phyloP scores from a whole-genome alignment of 345 rosid species.

The Turritis glabra region DNA sequence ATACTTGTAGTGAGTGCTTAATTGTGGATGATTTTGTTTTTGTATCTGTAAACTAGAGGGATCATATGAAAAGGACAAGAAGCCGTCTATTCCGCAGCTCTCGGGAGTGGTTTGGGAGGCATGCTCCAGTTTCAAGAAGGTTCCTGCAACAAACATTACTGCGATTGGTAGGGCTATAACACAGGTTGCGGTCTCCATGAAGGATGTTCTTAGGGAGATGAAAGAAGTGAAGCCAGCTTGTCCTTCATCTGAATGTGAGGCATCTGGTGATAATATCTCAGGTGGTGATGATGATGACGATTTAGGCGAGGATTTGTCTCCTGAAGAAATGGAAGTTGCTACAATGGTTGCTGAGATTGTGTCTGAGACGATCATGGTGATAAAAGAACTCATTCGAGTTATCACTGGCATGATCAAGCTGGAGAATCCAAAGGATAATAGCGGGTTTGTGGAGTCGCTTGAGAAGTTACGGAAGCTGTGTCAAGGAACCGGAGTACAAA shows the following conservation, averaged over 20 bases:
- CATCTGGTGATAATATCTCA: conserved; percentile 40
- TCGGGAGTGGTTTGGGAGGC: conserved; percentile 92
- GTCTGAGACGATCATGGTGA: conserved; percentile 50
- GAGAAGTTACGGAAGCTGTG: conserved; percentile 73
- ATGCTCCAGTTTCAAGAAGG: conserved; percentile 78
- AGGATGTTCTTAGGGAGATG: conserved; percentile 96
- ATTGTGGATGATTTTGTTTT: background rate
- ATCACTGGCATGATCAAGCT: conserved; percentile 70
- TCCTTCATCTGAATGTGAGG: conserved; percentile 34
- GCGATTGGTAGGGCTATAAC: conserved; percentile 87
- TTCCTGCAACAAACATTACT: conserved; percentile 68
- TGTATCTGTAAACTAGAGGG: conserved; percentile 42
- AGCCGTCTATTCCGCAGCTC: conserved; percentile 52
- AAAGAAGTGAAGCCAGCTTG: conserved; percentile 81
- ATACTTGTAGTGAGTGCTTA: background rate
- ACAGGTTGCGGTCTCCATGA: conserved; percentile 79
- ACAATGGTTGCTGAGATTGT: conserved; percentile 58
- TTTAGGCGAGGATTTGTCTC: conserved; percentile 70
- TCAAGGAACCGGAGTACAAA: conserved; percentile 60
- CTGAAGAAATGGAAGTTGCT: conserved; percentile 88
- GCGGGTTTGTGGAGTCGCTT: conserved; percentile 60
- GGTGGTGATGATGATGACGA: conserved; percentile 51
- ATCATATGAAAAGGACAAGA: conserved; percentile 48
- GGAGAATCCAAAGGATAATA: conserved; percentile 53
- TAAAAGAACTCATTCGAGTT: conserved; percentile 78